A percentile compares a stretch with the other conserved stretches of the same genome.
Conservation (phyloP, 768 basidiomycete genomes). For the Boletus pseudo-olivaceus region DNA sequence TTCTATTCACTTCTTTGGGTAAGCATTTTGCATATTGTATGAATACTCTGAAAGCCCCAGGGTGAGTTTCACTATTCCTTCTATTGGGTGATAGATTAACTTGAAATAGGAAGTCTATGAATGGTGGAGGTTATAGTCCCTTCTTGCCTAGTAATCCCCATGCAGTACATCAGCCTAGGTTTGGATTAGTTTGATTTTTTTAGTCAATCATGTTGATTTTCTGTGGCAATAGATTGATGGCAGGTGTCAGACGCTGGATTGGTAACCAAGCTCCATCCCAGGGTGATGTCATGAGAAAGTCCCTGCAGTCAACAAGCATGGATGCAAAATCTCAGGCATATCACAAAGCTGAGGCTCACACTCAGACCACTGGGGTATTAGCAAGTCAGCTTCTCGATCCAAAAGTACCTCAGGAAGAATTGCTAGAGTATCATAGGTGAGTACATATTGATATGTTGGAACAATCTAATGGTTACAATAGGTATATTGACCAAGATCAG, state of each 20-base stretch:
- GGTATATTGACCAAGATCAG: constrained; percentile 74
- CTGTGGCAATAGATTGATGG: constrained; percentile 53
- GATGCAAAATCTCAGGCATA: constrained; percentile 25
- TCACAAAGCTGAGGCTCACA: constrained; percentile 27
- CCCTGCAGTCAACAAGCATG: constrained; percentile 30
- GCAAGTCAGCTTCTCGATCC: constrained; percentile 60
- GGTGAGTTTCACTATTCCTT: constrained; percentile 41
- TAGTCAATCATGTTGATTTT: constrained; percentile 19
- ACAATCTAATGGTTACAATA: constrained; percentile 22
- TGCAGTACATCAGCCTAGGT: constrained; percentile 38
- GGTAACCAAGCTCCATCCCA: constrained; percentile 46
- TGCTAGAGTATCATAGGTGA: constrained; percentile 70
- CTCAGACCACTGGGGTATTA: constrained; percentile 53
- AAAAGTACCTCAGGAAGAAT: constrained; percentile 58
- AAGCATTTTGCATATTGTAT: constrained; percentile 93
- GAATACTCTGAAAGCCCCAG: constrained; percentile 82
- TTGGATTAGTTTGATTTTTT: constrained; percentile 15
- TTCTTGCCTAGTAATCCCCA: constrained; percentile 59
- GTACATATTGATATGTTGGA: constrained; percentile 11
- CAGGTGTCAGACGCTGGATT: constrained; percentile 79
- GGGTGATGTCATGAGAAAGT: constrained; percentile 39
- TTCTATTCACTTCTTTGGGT: constrained; percentile 77
- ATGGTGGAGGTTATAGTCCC: constrained; percentile 68
- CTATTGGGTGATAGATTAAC: neutral
- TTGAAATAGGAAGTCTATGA: constrained; percentile 58